Conservation (phyloP, 2,329 filamentous ascomycete genomes). For the Diaporthe amygdali region DNA sequence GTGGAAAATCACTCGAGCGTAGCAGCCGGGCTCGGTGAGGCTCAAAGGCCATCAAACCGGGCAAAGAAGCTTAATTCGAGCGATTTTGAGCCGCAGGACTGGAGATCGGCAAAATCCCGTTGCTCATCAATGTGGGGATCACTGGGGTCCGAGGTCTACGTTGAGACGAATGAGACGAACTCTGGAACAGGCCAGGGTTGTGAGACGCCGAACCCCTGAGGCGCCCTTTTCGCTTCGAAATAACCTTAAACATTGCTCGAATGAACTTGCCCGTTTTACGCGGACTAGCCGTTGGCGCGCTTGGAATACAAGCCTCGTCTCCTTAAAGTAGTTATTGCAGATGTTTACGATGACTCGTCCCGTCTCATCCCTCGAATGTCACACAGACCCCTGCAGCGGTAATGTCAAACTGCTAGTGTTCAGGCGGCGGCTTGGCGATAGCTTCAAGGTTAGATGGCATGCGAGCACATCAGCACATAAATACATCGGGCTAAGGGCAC, state of each 20-base stretch:
- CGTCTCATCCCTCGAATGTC: conserved; percentile 4
- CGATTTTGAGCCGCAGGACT: background rate
- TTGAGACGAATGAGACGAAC: conserved; percentile 7
- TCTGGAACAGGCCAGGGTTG: conserved; percentile 2
- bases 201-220: conserved; percentile 12
- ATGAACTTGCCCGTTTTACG: background rate
- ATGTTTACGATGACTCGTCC: background rate
- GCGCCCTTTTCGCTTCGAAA: background rate
- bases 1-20: background rate
- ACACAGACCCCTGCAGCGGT: conserved; percentile 13
- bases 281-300: background rate
- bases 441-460: conserved; percentile 1
- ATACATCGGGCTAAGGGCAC: background rate
- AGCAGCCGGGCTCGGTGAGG: background rate
- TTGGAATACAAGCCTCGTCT: background rate
- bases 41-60: conserved; percentile 5
- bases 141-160: background rate
- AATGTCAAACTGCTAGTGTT: conserved; percentile 5
- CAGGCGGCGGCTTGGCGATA: conserved; percentile 7
- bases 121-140: background rate
- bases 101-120: background rate
- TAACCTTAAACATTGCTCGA: conserved; percentile 13
- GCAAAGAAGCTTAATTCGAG: background rate
- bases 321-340: background rate
- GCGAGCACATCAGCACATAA: background rate